Base-by-base conservation (phyloP, 1,284 basidiomycete species). In the Anthracocystis setariae region DNA sequence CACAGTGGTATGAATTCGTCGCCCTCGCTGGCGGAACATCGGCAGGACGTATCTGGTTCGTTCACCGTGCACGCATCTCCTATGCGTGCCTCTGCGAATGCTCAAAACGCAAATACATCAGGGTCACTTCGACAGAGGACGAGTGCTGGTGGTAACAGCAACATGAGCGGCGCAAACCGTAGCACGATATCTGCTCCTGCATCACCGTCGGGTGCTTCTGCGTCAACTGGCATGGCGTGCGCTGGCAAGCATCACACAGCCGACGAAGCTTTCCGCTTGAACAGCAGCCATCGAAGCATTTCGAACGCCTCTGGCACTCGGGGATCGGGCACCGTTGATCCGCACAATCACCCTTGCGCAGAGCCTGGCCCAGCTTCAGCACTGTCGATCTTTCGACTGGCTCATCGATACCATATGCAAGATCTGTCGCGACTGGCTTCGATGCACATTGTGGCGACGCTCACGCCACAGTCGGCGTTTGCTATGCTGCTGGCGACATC, bases 341-440 rank as follows among this genome's bases (percentile, higher is more conserved):
- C 91, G 3, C 91, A 93, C 83, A 82, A 86, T 1, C 92, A 93
- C 77, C 91, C 91, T 2, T 88, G 89, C 3, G 77, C 86, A 3
- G 89, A 90, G 8, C 74, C 74, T 2, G 64, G 68, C 5, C 71
- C 72, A 2, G 76, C 74, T 1, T 70, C 71, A 0, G 90, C 91
- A 1, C 84, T 94, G 32, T 88, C 90, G 0, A 87, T 93, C 74
- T 94, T 92, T 84, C 88, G 90, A 76, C 86, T 92, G 15, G 90
- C 91, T 10, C 91, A 93, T 84, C 86, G 91, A 37, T 93, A 93
- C 81, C 85, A 85, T 9, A 88, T 93, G 84, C 87, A 88, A 3
- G 87, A 85, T 9, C 86, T 93, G 21, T 88, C 88, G 33, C 79
- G 85, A 12, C 85, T 92, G 8, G 90, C 91, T 2, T 83, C 91